Evolutionary conservation across 2,329 filamentous ascomycete species (phyloP).

Genomic region (Nemania diffusa): DNA sequence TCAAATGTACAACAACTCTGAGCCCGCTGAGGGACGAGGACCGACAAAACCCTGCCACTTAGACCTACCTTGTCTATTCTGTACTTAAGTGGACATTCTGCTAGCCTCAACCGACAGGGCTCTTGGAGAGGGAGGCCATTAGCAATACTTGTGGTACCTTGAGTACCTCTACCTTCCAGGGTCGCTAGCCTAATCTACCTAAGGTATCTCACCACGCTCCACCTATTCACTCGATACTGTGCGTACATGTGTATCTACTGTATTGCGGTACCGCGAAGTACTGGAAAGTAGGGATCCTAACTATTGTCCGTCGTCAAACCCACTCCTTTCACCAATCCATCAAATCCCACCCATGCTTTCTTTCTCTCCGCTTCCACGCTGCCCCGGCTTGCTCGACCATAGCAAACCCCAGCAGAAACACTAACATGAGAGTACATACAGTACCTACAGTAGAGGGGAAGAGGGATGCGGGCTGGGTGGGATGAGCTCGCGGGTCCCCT

Average conservation of each 20-base stretch:
- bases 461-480: slow-evolving; percentile 12
- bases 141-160: background rate
- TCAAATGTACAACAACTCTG: slow-evolving; percentile 34
- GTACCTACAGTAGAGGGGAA: too few relatives aligned
- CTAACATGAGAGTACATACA: slow-evolving; percentile 1
- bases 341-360: slow-evolving; percentile 33
- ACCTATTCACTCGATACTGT: slow-evolving; percentile 4
- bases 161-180: slow-evolving; percentile 30
- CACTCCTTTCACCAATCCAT: slow-evolving; percentile 30
- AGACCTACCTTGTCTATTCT: slow-evolving; percentile 18
- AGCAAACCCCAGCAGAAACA: slow-evolving; percentile 16
- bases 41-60: slow-evolving; percentile 32
- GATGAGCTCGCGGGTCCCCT: slow-evolving; percentile 15
- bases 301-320: slow-evolving; percentile 20
- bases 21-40: slow-evolving; percentile 36
- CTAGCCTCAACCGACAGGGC: slow-evolving; percentile 25
- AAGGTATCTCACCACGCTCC: slow-evolving; percentile 29
- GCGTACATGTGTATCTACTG: slow-evolving; percentile 7
- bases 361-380: slow-evolving; percentile 33
- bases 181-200: slow-evolving; percentile 37
- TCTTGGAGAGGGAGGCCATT: slow-evolving; percentile 13
- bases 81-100: slow-evolving; percentile 16
- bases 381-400: slow-evolving; percentile 23
- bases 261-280: slow-evolving; percentile 6
- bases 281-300: slow-evolving; percentile 14